Evolutionary conservation across 1,284 basidiomycete genomes (phyloP), one percentile per base, ranked within the genome.

Genomic region (Boletus albobrunnescens): DNA sequence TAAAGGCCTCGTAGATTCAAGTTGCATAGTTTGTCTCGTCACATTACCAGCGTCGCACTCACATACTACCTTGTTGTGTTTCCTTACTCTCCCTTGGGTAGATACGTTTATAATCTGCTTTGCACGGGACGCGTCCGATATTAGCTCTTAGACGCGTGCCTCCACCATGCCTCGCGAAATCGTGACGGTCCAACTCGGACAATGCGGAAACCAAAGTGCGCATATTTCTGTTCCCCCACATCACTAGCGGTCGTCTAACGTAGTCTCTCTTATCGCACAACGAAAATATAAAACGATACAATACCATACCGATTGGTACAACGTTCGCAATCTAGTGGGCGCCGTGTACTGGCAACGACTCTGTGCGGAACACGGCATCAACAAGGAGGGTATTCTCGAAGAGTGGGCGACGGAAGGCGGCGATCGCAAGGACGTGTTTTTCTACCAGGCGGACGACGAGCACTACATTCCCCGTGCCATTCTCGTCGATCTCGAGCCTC

Each of bases 371-470:
- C 94, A 97, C 64, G 94, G 94, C 20, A 97, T 97, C 72, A 93
- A 82, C 64, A 87, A 87, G 46, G 88, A 93, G 58, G 94, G 94
- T 35, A 91, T 92, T 51, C 79, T 95, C 33, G 92, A 96, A 67
- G 93, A 96, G 55, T 94, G 90, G 89, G 92, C 92, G 3, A 90
- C 87, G 3, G 92, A 94, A 60, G 90, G 89, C 24, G 89, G 91
- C 4, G 96, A 99, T 69, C 78, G 96, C 58, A 99, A 99, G 64
- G 96, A 99, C 70, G 95, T 98, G 35, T 99, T 99, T 73, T 99
- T 99, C 73, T 99, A 99, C 68, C 96, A 99, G 68, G 96, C 96
- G 11, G 96, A 99, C 67, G 96, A 99, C 65, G 96, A 99, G 67
- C 95, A 98, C 64, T 99, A 99, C 68, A 94, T 99, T 56, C 96